phyloP scores from a whole-genome alignment of 805 yeast species.

The Teunomyces lycoperdinae region DNA sequence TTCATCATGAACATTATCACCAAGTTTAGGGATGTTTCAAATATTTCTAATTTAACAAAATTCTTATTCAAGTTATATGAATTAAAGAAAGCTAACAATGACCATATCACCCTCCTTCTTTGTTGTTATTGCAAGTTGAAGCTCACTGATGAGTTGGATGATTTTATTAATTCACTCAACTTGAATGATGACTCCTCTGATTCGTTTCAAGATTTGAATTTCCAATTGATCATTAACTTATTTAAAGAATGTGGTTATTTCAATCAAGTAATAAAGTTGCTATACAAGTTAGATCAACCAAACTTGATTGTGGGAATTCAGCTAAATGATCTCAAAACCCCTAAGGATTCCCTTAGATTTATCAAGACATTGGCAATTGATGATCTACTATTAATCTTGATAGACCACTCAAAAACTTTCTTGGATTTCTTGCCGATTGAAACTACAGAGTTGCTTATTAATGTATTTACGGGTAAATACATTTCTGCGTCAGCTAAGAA shows the following conservation, averaged over 20 bases:
- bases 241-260: conserved; percentile 71
- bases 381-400: conserved; percentile 70
- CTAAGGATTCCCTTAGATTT: conserved; percentile 58
- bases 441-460: conserved; percentile 77
- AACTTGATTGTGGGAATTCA: conserved; percentile 73
- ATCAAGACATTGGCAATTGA: conserved; percentile 68
- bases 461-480: conserved; percentile 85
- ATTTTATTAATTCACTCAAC: conserved; percentile 48
- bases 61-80: conserved; percentile 63
- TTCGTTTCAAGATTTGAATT: conserved; percentile 51
- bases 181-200: conserved; percentile 14
- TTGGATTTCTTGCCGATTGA: conserved; percentile 71
- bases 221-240: conserved; percentile 62
- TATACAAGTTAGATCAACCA: conserved; percentile 70
- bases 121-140: conserved; percentile 80
- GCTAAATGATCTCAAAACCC: conserved; percentile 61
- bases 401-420: conserved; percentile 61
- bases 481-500: conserved; percentile 34
- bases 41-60: conserved; percentile 58
- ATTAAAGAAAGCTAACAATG: conserved; percentile 57
- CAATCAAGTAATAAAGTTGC: conserved; percentile 64
- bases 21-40: conserved; percentile 74
- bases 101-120: conserved; percentile 76
- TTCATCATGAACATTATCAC: conserved; percentile 71
- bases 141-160: conserved; percentile 51